Evolutionary conservation across 106 monocot genomes (phyloP), one percentile per base, ranked within the genome.

Genomic region (Acorus gramineus): DNA sequence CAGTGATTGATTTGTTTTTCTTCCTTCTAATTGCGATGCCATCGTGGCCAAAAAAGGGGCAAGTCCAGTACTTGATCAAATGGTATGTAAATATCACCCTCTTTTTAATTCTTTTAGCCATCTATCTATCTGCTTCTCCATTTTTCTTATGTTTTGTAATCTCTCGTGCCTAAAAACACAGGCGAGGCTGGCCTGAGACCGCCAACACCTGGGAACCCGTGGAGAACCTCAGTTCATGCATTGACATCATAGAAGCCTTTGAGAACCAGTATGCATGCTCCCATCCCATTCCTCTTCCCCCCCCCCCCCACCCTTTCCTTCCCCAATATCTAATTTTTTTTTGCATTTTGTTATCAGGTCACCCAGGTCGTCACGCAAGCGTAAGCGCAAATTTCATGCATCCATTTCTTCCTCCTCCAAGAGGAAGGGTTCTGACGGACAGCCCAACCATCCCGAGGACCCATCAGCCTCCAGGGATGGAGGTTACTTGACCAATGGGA

Each of bases 131-230:
- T 62, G 43, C 53, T 14, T 55, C 9, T 7, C 7, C 43, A 8
- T 42, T 6, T 56, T 44, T 28, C 6, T 0, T 13, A 14, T 45
- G 28, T 9, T 50, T 4, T 13, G 6, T 50, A 6, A 53, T 52
- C 9, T 63, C 8, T 7, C 11, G 56, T 9, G 14, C 55, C 8
- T 63, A 14, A 11, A 57, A 46, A 57, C 51, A 14, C 70, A 95
- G 94, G 96, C 85, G 85, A 6, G 96, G 91, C 5, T 98, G 91
- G 87, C 91, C 96, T n/a, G 96, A 98, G 68, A 78, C 79, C 7
- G 79, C 85, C 42, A 98, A 98, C 79, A 98, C 96, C 28, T 98
- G 96, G 96, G 96, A 98, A 53, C 96, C 96, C 49, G 68, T 59
- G 28, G 85, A 91, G 52, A 98, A 92, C 63, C 63, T 98, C 59